phyloP scores from a whole-genome alignment of 306 rosid species.

The Mucuna pruriens region DNA sequence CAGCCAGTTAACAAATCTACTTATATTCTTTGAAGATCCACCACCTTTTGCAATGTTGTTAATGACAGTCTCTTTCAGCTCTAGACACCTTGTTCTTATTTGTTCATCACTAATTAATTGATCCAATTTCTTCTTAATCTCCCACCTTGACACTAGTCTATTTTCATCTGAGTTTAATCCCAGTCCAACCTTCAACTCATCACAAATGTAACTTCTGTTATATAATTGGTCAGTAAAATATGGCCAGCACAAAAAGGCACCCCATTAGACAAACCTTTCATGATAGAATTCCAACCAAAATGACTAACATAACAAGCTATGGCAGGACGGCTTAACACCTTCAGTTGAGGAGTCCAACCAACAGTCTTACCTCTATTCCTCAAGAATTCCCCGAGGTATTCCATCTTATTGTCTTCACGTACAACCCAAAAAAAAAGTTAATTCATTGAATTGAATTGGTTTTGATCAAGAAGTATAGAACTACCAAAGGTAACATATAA shows the following conservation, averaged over 20 bases:
- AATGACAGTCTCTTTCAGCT: not conserved
- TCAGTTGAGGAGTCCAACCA: slow-evolving; percentile 54
- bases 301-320: slow-evolving; percentile 54
- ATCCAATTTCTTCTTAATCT: slow-evolving; percentile 50
- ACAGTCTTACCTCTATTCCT: slow-evolving; percentile 38
- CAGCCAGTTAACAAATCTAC: slow-evolving; percentile 48
- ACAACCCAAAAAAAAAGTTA: slow-evolving; percentile 58
- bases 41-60: slow-evolving; percentile 27
- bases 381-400: slow-evolving; percentile 29
- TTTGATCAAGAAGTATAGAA: slow-evolving; percentile 11
- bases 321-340: slow-evolving; percentile 45
- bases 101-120: slow-evolving; percentile 37
- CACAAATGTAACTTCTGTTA: slow-evolving; percentile 43
- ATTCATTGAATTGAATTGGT: slow-evolving; percentile 42
- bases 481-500: slow-evolving; percentile 47
- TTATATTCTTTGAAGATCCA: slow-evolving; percentile 38
- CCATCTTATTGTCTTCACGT: not conserved
- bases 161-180: slow-evolving; percentile 44
- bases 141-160: slow-evolving; percentile 32
- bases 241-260: slow-evolving; percentile 65
- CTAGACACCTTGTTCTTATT: slow-evolving; percentile 33
- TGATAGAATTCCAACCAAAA: slow-evolving; percentile 60
- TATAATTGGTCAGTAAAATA: slow-evolving; percentile 46
- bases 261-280: slow-evolving; percentile 54
- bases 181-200: slow-evolving; percentile 51